These are phyloP conservation scores for Claviceps sp. DNA, from an alignment of 2,329 filamentous ascomycete genomes.

Conservation along the genomic window DNA sequence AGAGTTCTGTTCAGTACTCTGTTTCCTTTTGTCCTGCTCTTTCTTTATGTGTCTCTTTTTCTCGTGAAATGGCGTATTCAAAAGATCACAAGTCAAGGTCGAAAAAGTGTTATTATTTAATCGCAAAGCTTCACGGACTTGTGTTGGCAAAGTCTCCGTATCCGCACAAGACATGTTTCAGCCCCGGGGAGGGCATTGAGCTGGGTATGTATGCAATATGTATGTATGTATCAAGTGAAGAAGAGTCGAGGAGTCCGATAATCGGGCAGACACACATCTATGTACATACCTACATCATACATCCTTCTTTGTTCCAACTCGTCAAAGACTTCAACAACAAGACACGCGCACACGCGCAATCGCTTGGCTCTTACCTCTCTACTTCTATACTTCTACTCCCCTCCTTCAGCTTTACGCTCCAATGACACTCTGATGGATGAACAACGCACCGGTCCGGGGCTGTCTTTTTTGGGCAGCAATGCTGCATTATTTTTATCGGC, in stretches of 20 bases:
- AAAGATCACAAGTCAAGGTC: no score
- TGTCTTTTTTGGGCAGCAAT: constrained; percentile 5
- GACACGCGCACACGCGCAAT: neutral
- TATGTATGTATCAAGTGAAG: neutral
- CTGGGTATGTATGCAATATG: neutral
- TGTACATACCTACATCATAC: no score
- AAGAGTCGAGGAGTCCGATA: neutral
- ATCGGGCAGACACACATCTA: neutral
- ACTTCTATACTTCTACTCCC: no score
- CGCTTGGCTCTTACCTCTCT: no score
- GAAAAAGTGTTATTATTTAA: no score
- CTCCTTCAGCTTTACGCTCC: neutral
- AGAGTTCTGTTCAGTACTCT: neutral
- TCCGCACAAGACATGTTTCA: no score
- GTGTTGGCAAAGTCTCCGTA: no score
- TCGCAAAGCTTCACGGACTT: no score
- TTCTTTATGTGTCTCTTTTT: neutral
- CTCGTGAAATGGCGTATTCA: neutral
- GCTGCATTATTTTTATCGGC: constrained; percentile 1
- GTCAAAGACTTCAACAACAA: neutral
- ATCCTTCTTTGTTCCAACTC: neutral
- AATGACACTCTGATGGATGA: neutral
- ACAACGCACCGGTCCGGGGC: neutral
- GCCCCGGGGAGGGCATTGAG: no score
- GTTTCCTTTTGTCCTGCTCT: neutral